Evolutionary conservation across 2,329 filamentous ascomycete species (phyloP).

Genomic region (Herpomyces periplanetae): DNA sequence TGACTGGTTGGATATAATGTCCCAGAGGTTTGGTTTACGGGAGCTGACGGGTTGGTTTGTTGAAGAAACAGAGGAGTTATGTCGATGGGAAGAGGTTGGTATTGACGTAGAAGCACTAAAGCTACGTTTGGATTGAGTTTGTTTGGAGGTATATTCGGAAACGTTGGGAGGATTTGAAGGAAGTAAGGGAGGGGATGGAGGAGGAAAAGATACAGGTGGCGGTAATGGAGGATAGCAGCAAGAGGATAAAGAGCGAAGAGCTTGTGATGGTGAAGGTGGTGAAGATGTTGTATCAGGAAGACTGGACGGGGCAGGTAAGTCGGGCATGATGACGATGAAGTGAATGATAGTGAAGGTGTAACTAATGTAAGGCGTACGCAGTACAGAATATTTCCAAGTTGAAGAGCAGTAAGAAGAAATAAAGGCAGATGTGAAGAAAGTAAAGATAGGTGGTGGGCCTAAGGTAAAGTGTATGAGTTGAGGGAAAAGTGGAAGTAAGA

Average conservation of each 20-base stretch:
- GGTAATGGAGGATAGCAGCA: slow-evolving; percentile 5
- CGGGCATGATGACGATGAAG: too few species aligned
- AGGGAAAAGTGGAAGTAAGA: too few species aligned
- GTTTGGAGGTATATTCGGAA: slow-evolving; percentile 4
- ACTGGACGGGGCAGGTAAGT: slow-evolving; percentile 5
- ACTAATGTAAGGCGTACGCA: too few species aligned
- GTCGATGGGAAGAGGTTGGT: slow-evolving; percentile 12
- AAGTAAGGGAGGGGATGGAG: neutral
- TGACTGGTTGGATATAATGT: slow-evolving; percentile 55
- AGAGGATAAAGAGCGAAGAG: slow-evolving; percentile 7
- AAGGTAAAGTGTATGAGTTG: too few species aligned
- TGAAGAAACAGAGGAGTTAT: slow-evolving; percentile 10
- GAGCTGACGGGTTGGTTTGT: slow-evolving; percentile 14
- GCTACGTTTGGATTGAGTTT: slow-evolving; percentile 6
- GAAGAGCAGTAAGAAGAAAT: too few species aligned
- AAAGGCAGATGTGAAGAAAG: too few species aligned
- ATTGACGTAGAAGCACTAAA: slow-evolving; percentile 12
- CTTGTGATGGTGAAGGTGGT: slow-evolving; percentile 7
- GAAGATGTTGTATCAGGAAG: slow-evolving; percentile 6
- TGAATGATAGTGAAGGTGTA: too few species aligned
- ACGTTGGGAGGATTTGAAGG: neutral
- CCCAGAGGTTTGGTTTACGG: slow-evolving; percentile 30
- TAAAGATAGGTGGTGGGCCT: too few species aligned
- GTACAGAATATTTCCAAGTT: too few species aligned
- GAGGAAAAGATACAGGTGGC: slow-evolving; percentile 2